A percentile compares a stretch with the other conserved stretches of the same genome.
Evolutionary conservation across 768 basidiomycete species (phyloP).

Genomic region (Serendipita vermifera): DNA sequence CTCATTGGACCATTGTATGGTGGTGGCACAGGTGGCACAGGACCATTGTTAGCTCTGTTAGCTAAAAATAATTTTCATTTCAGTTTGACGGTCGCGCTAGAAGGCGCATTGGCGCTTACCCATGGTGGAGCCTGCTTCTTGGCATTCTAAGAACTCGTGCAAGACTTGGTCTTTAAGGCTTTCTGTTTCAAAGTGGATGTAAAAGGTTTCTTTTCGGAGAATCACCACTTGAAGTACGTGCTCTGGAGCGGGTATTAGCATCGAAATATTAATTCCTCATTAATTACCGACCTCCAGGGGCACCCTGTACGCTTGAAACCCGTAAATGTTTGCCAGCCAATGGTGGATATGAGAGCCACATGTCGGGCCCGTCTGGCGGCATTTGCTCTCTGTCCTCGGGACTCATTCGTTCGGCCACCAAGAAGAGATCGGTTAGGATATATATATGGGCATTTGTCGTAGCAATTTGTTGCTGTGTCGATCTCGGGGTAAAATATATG

Average conservation of each 20-base stretch:
- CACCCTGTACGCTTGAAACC: constrained; percentile 46
- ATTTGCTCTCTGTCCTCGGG: constrained; percentile 38
- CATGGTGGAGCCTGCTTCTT: not conserved
- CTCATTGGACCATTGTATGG: not conserved
- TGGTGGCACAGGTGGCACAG: constrained; percentile 5
- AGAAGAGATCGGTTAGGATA: constrained; percentile 83
- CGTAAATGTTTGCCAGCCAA: constrained; percentile 85
- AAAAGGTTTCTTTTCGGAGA: constrained; percentile 77
- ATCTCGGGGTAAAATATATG: constrained; percentile 63
- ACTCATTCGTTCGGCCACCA: constrained; percentile 77
- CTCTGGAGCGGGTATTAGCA: constrained; percentile 31
- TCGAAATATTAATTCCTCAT: constrained; percentile 1
- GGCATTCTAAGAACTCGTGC: constrained; percentile 61
- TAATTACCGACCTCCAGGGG: constrained; percentile 30
- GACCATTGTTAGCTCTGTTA: not conserved
- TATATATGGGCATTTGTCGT: constrained; percentile 72
- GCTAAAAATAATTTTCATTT: not conserved
- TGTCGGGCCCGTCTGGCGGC: constrained; percentile 45
- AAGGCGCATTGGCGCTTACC: not conserved
- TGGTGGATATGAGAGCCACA: constrained; percentile 91
- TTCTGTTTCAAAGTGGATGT: constrained; percentile 46
- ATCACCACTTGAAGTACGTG: constrained; percentile 64
- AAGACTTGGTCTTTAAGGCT: constrained; percentile 50
- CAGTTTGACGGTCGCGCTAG: not conserved
- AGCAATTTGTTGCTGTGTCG: constrained; percentile 57